Evolutionary conservation across 1,139 yeast species (phyloP).

Genomic region (Wickerhamomyces sp.): DNA sequence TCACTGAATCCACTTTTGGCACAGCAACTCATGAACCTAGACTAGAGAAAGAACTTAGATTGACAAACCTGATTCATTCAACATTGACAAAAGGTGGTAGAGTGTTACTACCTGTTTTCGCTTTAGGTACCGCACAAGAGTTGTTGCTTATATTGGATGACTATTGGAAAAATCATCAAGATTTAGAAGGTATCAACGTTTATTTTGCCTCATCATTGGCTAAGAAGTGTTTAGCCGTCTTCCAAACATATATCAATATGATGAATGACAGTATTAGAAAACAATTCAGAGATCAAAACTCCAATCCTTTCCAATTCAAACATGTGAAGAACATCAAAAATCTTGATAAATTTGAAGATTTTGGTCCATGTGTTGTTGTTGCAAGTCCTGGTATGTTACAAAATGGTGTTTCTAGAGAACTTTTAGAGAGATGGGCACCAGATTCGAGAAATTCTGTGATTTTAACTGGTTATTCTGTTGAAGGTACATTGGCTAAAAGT

Average conservation of each 20-base stretch:
- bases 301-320: conserved; percentile 88
- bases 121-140: conserved; percentile 96
- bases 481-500: conserved; percentile 95
- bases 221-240: conserved; percentile 94
- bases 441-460: conserved; percentile 86
- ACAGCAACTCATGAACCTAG: conserved; percentile 96
- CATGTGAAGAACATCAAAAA: conserved; percentile 76
- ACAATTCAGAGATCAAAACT: conserved; percentile 67
- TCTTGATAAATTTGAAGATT: conserved; percentile 81
- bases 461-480: conserved; percentile 95
- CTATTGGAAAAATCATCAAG: conserved; percentile 85
- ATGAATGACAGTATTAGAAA: conserved; percentile 90
- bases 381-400: conserved; percentile 99
- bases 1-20: conserved; percentile 95
- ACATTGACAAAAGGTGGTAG: conserved; percentile 88
- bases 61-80: conserved; percentile 78
- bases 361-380: conserved; percentile 93
- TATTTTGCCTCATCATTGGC: conserved; percentile 93
- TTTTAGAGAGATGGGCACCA: conserved; percentile 95
- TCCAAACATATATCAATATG: conserved; percentile 93
- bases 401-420: conserved; percentile 87
- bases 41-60: conserved; percentile 71
- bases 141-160: conserved; percentile 84
- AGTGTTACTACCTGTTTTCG: conserved; percentile 89
- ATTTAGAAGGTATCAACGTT: conserved; percentile 74